Percentiles rank a stretch among this genome's conserved stretches.
Evolutionary conservation across 2,329 filamentous ascomycete genomes (phyloP).

Genomic region (Monascus ruber): DNA sequence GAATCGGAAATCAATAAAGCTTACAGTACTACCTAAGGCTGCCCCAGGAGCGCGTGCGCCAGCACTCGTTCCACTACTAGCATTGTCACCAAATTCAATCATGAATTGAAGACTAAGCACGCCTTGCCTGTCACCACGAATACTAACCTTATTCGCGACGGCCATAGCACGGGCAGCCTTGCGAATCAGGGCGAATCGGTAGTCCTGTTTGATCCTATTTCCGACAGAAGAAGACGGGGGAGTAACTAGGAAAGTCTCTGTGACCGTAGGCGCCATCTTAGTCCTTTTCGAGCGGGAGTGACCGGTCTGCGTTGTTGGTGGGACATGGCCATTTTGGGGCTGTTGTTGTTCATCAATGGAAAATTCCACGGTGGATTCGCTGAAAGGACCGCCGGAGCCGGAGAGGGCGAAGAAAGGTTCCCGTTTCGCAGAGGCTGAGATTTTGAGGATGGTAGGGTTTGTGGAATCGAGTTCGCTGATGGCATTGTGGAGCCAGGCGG

Average conservation of each 20-base stretch:
- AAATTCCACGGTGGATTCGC: conserved; percentile 51
- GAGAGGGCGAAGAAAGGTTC: conserved; percentile 66
- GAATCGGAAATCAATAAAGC: conserved; percentile 38
- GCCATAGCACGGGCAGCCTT: conserved; percentile 87
- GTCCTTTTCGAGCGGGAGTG: conserved; percentile 20
- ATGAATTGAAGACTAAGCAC: conserved; percentile 94
- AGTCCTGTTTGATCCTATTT: conserved; percentile 61
- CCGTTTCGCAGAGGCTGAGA: conserved; percentile 48
- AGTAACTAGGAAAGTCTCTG: conserved; percentile 43
- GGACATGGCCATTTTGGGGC: conserved; percentile 11
- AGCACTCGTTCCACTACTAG: conserved; percentile 10
- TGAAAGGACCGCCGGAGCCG: conserved; percentile 47
- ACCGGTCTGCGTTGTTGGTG: conserved; percentile 14
- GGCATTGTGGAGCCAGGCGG: conserved; percentile 40
- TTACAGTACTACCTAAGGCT: conserved; percentile 20
- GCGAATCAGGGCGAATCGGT: conserved; percentile 78
- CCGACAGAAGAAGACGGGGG: conserved; percentile 41
- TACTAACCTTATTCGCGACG: conserved; percentile 80
- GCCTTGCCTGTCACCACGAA: conserved; percentile 77
- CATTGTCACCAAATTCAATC: conserved; percentile 66
- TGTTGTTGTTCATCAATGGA: conserved; percentile 33
- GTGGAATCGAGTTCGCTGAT: conserved; percentile 48
- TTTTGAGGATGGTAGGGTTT: conserved; percentile 59
- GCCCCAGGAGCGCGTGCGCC: conserved; percentile 10
- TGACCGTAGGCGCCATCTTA: conserved; percentile 32